Conservation (phyloP, 192 early-diverging fungal genomes). For the Diversispora epigaea region DNA sequence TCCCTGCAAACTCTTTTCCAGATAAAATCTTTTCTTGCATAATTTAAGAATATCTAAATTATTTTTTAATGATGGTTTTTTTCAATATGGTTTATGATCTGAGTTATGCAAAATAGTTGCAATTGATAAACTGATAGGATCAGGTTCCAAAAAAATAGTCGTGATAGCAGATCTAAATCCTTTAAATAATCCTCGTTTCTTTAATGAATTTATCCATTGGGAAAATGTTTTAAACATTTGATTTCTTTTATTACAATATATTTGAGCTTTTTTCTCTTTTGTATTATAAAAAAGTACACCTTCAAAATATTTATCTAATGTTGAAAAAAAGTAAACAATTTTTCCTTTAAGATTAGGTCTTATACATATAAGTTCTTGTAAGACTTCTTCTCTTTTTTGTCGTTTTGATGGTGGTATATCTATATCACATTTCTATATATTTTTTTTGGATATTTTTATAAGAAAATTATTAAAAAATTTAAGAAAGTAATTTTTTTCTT, state of each 20-base stretch:
- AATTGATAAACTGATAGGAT: neutral
- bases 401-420: too few relatives aligned
- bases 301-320: neutral
- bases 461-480: too few relatives aligned
- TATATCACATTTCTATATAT: too few relatives aligned
- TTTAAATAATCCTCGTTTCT: constrained; percentile 5
- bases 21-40: neutral
- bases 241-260: too few relatives aligned
- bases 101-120: constrained; percentile 1
- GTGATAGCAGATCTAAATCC: neutral
- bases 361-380: neutral
- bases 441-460: too few relatives aligned
- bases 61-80: too few relatives aligned
- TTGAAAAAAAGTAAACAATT: neutral
- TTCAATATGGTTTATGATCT: too few relatives aligned
- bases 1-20: too few relatives aligned
- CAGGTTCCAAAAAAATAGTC: constrained; percentile 11
- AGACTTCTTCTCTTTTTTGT: neutral
- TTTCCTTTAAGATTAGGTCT: neutral
- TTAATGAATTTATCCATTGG: neutral
- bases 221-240: constrained; percentile 1
- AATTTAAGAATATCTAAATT: too few relatives aligned
- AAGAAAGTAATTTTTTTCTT: too few relatives aligned
- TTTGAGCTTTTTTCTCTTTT: too few relatives aligned
- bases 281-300: neutral